Evolutionary conservation across 2,329 filamentous ascomycete species (phyloP).

Genomic region (Amesomyces nigricolor): DNA sequence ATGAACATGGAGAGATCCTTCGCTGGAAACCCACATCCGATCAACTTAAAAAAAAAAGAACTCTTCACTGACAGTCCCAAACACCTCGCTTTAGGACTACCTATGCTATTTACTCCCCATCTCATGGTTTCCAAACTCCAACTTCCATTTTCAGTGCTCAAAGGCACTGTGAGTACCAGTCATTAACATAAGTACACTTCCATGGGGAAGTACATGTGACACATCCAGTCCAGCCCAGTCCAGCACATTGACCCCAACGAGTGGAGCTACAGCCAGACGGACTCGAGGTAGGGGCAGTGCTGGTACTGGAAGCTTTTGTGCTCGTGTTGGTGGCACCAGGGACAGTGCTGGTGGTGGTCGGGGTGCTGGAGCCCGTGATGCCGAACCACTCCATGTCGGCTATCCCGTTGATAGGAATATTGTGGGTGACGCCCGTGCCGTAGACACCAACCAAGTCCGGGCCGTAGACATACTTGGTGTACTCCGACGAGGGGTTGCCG

Average conservation of each 20-base stretch:
- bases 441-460: constrained; percentile 32
- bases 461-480: constrained; percentile 37
- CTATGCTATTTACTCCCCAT: too few relatives aligned
- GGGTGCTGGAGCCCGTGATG: constrained; percentile 16
- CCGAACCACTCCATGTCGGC: constrained; percentile 36
- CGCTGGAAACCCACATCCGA: too few relatives aligned
- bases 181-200: constrained; percentile 36
- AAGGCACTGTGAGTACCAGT: constrained; percentile 39
- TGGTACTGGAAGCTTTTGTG: not conserved
- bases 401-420: constrained; percentile 31
- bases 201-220: constrained; percentile 33
- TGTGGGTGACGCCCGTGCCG: constrained; percentile 32
- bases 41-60: too few relatives aligned
- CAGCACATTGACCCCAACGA: constrained; percentile 37
- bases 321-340: not conserved
- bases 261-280: constrained; percentile 22
- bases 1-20: too few relatives aligned
- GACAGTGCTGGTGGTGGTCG: constrained; percentile 2
- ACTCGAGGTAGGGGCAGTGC: constrained; percentile 10
- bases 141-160: constrained; percentile 17
- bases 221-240: constrained; percentile 33
- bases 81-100: too few relatives aligned
- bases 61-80: too few relatives aligned
- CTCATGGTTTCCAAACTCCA: too few relatives aligned
- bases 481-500: constrained; percentile 32